Evolutionary conservation across 352 stramenopile species (phyloP).

Genomic region (Aphanomyces invadans): DNA sequence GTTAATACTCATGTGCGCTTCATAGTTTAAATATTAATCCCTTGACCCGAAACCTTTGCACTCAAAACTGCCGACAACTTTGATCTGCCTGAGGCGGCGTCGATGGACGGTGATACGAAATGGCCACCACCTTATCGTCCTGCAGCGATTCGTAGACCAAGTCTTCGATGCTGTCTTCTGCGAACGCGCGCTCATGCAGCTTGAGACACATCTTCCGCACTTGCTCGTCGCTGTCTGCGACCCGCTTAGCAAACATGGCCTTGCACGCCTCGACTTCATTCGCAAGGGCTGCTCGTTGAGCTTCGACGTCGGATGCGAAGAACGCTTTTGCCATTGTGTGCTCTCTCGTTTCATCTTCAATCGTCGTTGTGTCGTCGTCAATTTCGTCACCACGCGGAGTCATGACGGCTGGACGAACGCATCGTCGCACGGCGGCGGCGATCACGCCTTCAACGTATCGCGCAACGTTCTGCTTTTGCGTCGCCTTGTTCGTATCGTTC

Average conservation of each 20-base stretch:
- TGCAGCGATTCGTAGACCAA: background rate
- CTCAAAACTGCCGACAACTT: background rate
- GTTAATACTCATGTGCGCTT: background rate
- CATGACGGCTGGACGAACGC: background rate
- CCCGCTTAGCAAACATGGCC: slow-evolving; percentile 3
- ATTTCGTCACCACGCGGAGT: background rate
- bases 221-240: background rate
- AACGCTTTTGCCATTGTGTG: background rate
- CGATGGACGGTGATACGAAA: background rate
- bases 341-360: background rate
- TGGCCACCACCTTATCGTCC: background rate
- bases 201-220: slow-evolving; percentile 4
- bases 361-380: background rate
- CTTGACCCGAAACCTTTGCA: background rate
- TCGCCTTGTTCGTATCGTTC: background rate
- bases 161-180: background rate
- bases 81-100: too few relatives aligned
- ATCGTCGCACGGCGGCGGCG: background rate
- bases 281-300: background rate
- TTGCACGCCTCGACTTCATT: slow-evolving; percentile 12
- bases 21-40: background rate
- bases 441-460: background rate
- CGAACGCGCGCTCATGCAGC: slow-evolving; percentile 3
- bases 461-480: background rate
- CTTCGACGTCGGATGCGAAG: slow-evolving; percentile 11